Evolutionary conservation across 192 early-diverging fungal species (phyloP), one percentile per base, ranked within the genome.

Genomic region (Pilaira anomala): DNA sequence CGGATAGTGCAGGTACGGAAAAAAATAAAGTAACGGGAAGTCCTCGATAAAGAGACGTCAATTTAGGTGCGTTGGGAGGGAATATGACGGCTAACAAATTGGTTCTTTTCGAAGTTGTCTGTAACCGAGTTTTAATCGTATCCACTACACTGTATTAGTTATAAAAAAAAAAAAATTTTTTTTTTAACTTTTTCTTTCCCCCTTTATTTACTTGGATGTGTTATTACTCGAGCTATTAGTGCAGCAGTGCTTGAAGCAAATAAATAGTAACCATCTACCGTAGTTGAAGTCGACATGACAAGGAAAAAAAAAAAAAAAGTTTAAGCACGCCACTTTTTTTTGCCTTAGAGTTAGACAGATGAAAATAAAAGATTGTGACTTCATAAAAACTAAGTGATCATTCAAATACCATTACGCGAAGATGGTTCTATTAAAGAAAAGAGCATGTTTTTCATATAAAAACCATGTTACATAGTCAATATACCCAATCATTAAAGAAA

Each of bases 61-160:
- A 30, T 11, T 63, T 55, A 49, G 54, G 51, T 0, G 74, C 52
- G 53, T 70, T 50, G 52, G 48, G 41, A 25, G 19, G 26, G 5
- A 45, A 33, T 69, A 63, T 22, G 63, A 49, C n/a, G 48, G 16
- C 60, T 30, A 65, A 56, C 5, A 53, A 61, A 3, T 46, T 44
- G 41, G 54, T 63, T 24, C 67, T 52, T 22, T 48, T 39, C 11
- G 33, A 3, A 36, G 7, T 39, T 26, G 72, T 78, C 62, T 91
- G 91, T 54, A 87, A 65, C 16, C 83, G 73, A 24, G 87, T 89
- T 44, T 91, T 90, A 60, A 93, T 61, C 28, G 91, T 90, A 68
- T 93, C 91, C 48, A 93, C 77, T 79, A 30, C 7, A n/a, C 5
- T 3, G 30, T 45, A 13, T 13, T 21, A 45, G 9, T 53, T 59